Base-by-base conservation (phyloP, 495 filamentous ascomycete species). In the Apiosordaria backusii region DNA sequence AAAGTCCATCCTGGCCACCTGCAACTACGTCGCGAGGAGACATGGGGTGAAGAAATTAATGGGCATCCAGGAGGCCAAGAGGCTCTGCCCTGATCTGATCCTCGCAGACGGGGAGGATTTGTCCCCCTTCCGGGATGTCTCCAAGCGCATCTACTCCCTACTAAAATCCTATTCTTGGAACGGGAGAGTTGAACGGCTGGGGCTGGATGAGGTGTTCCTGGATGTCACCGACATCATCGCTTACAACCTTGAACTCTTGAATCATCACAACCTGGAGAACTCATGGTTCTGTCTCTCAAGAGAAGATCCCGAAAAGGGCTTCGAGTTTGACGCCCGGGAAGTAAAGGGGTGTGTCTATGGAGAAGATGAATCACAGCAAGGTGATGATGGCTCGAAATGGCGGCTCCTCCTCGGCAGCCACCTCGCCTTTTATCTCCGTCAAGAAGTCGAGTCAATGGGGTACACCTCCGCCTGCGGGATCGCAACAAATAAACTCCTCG, bases 1-100 rank as follows among this genome's bases (percentile, higher is more conserved):
- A 74, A 97, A 97, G 78, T 89, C 91, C 71, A 96, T 97, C 55
- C 85, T 97, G 25, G 93, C 93, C 54, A 98, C 94, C 4, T 97
- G 92, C 83, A 97, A 98, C 78, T 97, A 97, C 74, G 91, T 90
- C 72, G 94, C 94, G 6, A 86, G 94, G 5, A 73, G 75, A 21
- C 80, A 87, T 40, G 94, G 94, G 25, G 81, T 97, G 50, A 83
- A 83, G 77, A 97, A 98, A 79, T 81, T 97, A 27, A 90, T 93
- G 77, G 81, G 91, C 50, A 89, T 97, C 76, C 82, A 78, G 58
- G 91, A 97, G 68, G 94, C 93, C 3, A 90, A 87, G 75, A 86
- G 86, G 69, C 79, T 88, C 63, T 95, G 92, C 71, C 92, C 93
- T 0, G 91, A 96, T 60, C 84, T 97, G 26, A 86, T 96, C 59